A percentile compares a stretch with the other conserved stretches of the same genome.
These are phyloP conservation scores for Thymus quinquecostatus DNA, from an alignment of 257 asterid species.

Conservation along the genomic window DNA sequence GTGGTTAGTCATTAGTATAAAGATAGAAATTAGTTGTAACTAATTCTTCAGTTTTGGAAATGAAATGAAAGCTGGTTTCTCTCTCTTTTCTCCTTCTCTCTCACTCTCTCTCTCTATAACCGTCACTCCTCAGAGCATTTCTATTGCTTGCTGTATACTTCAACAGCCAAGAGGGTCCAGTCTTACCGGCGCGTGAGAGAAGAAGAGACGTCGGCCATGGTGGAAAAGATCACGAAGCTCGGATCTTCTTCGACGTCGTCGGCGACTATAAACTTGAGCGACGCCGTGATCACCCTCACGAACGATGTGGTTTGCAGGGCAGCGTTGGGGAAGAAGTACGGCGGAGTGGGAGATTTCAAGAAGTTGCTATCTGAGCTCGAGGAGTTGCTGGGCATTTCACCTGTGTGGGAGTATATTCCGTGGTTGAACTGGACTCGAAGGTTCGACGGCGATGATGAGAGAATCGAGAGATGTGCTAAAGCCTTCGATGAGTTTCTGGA, in stretches of 20 bases:
- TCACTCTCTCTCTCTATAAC: too few species aligned
- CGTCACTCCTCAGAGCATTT: too few species aligned
- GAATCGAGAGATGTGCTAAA: slow-evolving; percentile 35
- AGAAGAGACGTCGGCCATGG: slow-evolving; percentile 44
- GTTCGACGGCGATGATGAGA: slow-evolving; percentile 28
- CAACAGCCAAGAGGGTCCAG: slow-evolving; percentile 43
- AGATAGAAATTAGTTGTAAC: too few species aligned
- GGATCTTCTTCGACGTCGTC: background rate
- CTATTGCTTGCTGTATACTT: too few species aligned
- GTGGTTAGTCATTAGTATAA: too few species aligned
- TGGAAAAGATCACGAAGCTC: slow-evolving; percentile 28
- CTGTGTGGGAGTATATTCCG: slow-evolving; percentile 39
- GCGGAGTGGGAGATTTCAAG: slow-evolving; percentile 22
- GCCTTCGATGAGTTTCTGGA: background rate
- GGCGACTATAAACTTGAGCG: slow-evolving; percentile 38
- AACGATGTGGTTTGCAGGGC: slow-evolving; percentile 46
- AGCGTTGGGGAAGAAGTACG: slow-evolving; percentile 46
- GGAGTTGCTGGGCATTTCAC: slow-evolving; percentile 35
- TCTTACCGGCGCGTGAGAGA: slow-evolving; percentile 38
- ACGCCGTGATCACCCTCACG: slow-evolving; percentile 24
- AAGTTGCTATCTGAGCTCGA: slow-evolving; percentile 19
- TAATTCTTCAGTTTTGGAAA: too few species aligned
- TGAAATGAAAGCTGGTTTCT: too few species aligned
- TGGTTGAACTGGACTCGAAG: slow-evolving; percentile 41
- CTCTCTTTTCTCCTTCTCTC: too few species aligned